A percentile compares a stretch with the other conserved stretches of the same genome.
These are phyloP conservation scores for Apiotrichum domesticum DNA, from an alignment of 1,284 basidiomycete species.

Conservation along the genomic window DNA sequence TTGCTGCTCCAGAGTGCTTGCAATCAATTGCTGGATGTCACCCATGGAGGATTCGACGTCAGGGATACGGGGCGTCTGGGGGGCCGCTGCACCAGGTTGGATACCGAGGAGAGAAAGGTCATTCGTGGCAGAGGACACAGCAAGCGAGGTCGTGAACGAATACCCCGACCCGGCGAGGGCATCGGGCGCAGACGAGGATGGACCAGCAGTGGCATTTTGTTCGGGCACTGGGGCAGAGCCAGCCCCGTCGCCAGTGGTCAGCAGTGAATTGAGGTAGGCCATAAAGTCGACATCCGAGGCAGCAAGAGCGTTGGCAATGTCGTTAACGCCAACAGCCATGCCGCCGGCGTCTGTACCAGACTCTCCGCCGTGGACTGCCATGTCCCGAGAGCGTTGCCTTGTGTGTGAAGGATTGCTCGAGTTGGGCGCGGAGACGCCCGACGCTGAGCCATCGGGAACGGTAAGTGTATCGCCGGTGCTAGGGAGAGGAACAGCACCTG, in stretches of 20 bases:
- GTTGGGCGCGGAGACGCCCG: too few relatives aligned
- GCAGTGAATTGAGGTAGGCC: conserved; percentile 23
- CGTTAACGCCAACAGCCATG: conserved; percentile 16
- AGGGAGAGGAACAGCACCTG: neutral
- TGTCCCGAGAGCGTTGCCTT: too few relatives aligned
- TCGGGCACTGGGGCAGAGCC: too few relatives aligned
- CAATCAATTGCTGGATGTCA: conserved; percentile 18
- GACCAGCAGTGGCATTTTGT: neutral
- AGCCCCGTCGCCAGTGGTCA: neutral
- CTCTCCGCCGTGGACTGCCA: neutral
- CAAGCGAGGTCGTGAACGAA: neutral
- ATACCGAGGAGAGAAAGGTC: conserved; percentile 2
- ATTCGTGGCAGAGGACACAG: neutral
- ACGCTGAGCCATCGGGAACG: neutral
- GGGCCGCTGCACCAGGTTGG: neutral
- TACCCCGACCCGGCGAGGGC: neutral
- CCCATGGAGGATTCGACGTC: conserved; percentile 7
- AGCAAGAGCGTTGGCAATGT: conserved; percentile 13
- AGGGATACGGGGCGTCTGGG: neutral
- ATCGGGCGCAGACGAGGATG: neutral
- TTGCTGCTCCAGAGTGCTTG: conserved; percentile 14
- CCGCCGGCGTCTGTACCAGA: neutral
- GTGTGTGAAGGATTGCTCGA: too few relatives aligned
- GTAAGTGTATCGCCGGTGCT: conserved; percentile 1
- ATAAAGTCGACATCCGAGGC: conserved; percentile 23